A percentile compares a stretch with the other conserved stretches of the same genome.
These are phyloP conservation scores for Fonsecaea erecta DNA, from an alignment of 2,329 filamentous ascomycete species.

Conservation along the genomic window DNA sequence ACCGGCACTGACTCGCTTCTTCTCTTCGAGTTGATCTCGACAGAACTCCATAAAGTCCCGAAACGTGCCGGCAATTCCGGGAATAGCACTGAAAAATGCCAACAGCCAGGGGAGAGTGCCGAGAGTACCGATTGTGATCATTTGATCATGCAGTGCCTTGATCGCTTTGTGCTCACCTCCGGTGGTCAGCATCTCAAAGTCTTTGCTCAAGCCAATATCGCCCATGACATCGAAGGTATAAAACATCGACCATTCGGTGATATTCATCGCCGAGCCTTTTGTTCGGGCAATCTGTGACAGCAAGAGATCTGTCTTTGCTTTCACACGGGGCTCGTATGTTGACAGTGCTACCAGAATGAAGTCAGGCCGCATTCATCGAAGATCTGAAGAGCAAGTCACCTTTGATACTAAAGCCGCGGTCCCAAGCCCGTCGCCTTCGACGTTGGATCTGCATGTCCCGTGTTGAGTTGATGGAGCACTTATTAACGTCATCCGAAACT, in stretches of 20 bases:
- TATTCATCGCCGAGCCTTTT: not conserved
- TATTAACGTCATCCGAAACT: not conserved
- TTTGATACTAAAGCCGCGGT: not conserved
- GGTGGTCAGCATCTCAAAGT: not conserved
- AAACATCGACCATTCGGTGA: slow-evolving; percentile 2
- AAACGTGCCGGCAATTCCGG: not conserved
- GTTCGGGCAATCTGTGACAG: not conserved
- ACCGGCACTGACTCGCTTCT: not conserved
- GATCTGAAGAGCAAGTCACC: not conserved
- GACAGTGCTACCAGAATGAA: not conserved
- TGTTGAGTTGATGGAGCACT: not conserved
- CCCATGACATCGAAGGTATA: slow-evolving; percentile 1
- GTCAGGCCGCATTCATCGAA: not conserved
- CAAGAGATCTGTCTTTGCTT: not conserved
- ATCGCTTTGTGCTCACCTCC: not conserved
- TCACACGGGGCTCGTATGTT: not conserved
- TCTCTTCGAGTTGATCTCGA: not conserved
- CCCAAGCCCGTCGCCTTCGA: not conserved
- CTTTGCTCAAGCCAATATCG: not conserved
- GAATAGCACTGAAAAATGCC: not conserved
- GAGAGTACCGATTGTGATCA: slow-evolving; percentile 3
- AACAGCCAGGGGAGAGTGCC: not conserved
- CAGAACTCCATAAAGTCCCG: not conserved
- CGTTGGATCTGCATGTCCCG: not conserved
- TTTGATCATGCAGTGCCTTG: not conserved